A percentile compares a stretch with the other conserved stretches of the same genome.
Conservation (phyloP, 2,329 filamentous ascomycete species). For the Pestalotiopsis sp. region DNA sequence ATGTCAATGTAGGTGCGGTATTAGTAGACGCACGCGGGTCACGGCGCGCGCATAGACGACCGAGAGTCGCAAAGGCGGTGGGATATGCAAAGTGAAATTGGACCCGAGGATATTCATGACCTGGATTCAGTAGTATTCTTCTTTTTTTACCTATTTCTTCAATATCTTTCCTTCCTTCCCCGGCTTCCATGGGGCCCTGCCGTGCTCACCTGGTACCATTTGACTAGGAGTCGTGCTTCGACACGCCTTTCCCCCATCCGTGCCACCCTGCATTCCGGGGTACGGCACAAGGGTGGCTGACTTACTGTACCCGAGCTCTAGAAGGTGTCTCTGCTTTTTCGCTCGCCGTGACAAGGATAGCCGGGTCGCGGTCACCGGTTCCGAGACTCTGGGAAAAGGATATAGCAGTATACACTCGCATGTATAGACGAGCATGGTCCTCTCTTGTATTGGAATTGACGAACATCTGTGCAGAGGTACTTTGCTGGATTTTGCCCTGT, state of each 20-base stretch:
- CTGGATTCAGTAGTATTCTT: not conserved
- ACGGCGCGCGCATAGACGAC: not conserved
- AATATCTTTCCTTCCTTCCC: not conserved
- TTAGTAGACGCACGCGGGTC: not conserved
- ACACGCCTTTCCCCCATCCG: slow-evolving; percentile 7
- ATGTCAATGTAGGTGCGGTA: not conserved
- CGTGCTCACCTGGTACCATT: slow-evolving; percentile 1
- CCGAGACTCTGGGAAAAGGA: not conserved
- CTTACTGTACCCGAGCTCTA: slow-evolving; percentile 2
- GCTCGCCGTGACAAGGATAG: not conserved
- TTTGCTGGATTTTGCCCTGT: not conserved
- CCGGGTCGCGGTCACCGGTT: not conserved
- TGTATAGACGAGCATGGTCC: not conserved
- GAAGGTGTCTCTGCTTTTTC: not conserved
- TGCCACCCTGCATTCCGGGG: slow-evolving; percentile 9
- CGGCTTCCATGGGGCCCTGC: not conserved
- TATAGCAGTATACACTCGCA: not conserved
- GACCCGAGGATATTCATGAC: not conserved
- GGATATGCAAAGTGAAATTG: not conserved
- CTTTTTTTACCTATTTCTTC: not conserved
- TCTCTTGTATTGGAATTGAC: not conserved
- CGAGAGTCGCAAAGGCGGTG: slow-evolving; percentile 2
- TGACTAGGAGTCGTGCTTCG: not conserved
- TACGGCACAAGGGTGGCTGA: not conserved
- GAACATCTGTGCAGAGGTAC: not conserved